Evolutionary conservation across 495 filamentous ascomycete species (phyloP), one percentile per base, ranked within the genome.

Genomic region (Sordaria brevicollis): DNA sequence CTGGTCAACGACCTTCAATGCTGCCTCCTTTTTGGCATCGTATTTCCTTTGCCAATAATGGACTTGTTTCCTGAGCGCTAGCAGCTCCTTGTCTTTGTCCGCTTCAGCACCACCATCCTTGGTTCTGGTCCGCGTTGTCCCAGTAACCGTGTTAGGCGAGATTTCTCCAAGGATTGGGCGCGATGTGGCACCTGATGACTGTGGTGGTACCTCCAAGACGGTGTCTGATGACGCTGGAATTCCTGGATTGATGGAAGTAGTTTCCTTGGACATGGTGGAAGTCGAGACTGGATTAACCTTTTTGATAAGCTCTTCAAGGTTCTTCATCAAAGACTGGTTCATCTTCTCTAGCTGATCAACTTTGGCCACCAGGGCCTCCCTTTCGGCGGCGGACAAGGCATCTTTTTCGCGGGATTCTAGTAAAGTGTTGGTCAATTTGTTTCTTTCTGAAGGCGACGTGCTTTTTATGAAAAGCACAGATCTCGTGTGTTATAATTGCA

Each of bases 261-360:
- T 31, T 8, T 7, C 15, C 29, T 57, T 21, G 19, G 11, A 31
- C 17, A 35, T 4, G 10, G 33, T 10, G 65, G 62, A 62, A 31
- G 57, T 10, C 31, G 49, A 31, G 13, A n/a, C 36, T 68, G 41
- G 35, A 31, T 65, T 35, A 36, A 35, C 67, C 17, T 68, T 72
- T 65, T 69, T 70, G 65, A 75, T 75, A 69, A 71, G 76, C n/a
- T 71, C 74, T 39, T 65, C 69, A 6, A 85, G 69, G 29, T 85
- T 76, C 43, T 65, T 74, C 34, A 73, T 76, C 19, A 85, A 72
- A 2, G 68, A 19, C 19, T 37, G 70, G 68, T 83, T 82, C 66
- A 84, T 80, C 29, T 76, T 68, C 35, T 80, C 71, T 35, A 83
- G 68, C 3, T 39, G 70, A 11, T 75, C 71, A 8, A 73, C 74